Evolutionary conservation across 106 monocot species (phyloP).

Genomic region (Dendrobium chrysotoxum): DNA sequence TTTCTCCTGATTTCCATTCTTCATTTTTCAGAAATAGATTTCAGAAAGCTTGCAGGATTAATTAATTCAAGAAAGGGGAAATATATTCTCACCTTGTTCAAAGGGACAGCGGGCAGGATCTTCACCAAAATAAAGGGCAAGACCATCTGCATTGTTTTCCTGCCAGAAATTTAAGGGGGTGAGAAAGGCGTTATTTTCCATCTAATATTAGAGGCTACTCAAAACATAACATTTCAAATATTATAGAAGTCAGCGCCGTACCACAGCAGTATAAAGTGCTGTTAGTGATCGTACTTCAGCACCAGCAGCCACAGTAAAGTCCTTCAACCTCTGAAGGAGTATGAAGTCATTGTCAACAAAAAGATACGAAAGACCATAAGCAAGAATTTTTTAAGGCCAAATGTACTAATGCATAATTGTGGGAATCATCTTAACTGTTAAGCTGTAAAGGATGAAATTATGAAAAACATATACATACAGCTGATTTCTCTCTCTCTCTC

Average conservation of each 20-base stretch:
- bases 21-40: neutral
- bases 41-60: neutral
- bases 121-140: constrained; percentile 81
- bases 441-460: neutral
- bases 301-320: constrained; percentile 47
- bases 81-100: constrained; percentile 61
- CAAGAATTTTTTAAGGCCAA: neutral
- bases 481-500: too few species aligned
- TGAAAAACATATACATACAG: neutral
- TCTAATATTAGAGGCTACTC: neutral
- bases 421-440: neutral
- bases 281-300: constrained; percentile 52
- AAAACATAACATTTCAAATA: neutral
- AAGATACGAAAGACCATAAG: neutral
- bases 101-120: constrained; percentile 74
- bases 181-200: neutral
- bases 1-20: neutral
- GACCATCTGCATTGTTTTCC: constrained; percentile 68
- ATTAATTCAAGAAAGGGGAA: neutral
- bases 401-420: neutral
- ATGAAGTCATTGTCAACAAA: neutral
- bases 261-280: constrained; percentile 48
- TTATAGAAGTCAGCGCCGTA: constrained; percentile 24
- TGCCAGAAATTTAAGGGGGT: constrained; percentile 15
- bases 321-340: constrained; percentile 56